Base-by-base conservation (phyloP, 2,329 filamentous ascomycete genomes). In the Botrytis sinoallii region DNA sequence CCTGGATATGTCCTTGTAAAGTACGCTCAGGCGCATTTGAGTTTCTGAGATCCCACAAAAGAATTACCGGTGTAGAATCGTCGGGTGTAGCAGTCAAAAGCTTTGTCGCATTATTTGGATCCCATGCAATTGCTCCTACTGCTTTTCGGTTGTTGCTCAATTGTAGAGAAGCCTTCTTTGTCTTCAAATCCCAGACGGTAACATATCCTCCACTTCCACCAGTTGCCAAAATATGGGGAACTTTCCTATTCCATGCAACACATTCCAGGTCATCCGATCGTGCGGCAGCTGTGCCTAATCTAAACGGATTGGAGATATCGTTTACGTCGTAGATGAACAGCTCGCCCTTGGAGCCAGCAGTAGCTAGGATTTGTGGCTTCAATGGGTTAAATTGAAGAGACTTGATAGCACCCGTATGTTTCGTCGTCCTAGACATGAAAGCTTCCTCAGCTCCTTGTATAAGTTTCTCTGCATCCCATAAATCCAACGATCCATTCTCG, bases 161-260 rank as follows among this genome's bases (percentile, higher is more conserved):
- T 52, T 95, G 98, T 83, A 99, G 85, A 73, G 95, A 98, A 79
- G 97, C 94, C 85, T 97, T 98, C 88, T 97, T 98, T 20, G 93
- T 94, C 86, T 97, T 98, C 77, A 98, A 88, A 84, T 99, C 96
- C 96, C 96, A 99, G 29, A 99, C 95, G 3, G 96, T 98, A 52
- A 98, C 95, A 80, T 98, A 97, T 7, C 96, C 96, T 68, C 94
- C 95, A 75, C 90, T 92, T 81, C 95, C 95, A 77, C 96, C 96
- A 16, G 95, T 98, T 29, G 95, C 96, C 78, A 99, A 85, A 82
- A 99, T 99, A 82, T 99, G 95, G 22, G 95, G 90, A 60, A 98
- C 95, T 85, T 97, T 98, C 81, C 94, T 95, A 84, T 99, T 99
- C 97, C 97, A 99, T 78, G 97, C 95, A 75, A 99, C 87, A 77